A percentile compares a stretch with the other conserved stretches of the same genome.
Conservation (phyloP, 2,329 filamentous ascomycete species). For the Diplodia intermedia region DNA sequence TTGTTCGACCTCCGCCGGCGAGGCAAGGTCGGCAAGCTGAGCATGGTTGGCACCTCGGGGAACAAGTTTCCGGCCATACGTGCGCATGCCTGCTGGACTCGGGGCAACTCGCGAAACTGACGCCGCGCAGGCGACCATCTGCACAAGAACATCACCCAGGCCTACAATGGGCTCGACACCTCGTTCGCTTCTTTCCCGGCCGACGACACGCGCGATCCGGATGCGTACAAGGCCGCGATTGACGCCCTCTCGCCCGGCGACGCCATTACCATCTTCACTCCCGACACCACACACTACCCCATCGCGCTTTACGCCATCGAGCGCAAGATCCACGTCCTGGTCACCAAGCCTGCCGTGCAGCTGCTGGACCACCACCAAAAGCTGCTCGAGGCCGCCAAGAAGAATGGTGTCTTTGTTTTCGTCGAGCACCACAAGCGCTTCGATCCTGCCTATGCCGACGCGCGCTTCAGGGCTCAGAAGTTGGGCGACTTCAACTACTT, state of each 20-base stretch:
- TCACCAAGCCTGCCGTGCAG: slow-evolving; percentile 94
- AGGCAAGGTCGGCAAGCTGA: slow-evolving; percentile 84
- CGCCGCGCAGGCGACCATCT: slow-evolving; percentile 73
- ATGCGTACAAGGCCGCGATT: slow-evolving; percentile 88
- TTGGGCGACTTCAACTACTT: slow-evolving; percentile 98
- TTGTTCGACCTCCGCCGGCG: slow-evolving; percentile 87
- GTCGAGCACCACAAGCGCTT: slow-evolving; percentile 97
- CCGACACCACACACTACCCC: slow-evolving; percentile 89
- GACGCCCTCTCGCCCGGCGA: slow-evolving; percentile 81
- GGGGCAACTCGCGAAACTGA: slow-evolving; percentile 7
- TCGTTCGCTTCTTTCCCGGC: slow-evolving; percentile 83
- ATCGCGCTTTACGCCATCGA: slow-evolving; percentile 93
- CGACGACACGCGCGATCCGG: slow-evolving; percentile 74
- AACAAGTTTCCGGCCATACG: slow-evolving; percentile 91
- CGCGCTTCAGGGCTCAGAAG: slow-evolving; percentile 74
- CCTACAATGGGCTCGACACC: slow-evolving; percentile 88
- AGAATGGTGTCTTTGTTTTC: slow-evolving; percentile 85
- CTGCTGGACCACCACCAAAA: slow-evolving; percentile 78
- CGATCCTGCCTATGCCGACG: slow-evolving; percentile 91
- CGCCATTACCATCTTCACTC: slow-evolving; percentile 95
- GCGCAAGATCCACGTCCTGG: slow-evolving; percentile 84
- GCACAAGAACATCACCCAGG: slow-evolving; percentile 82
- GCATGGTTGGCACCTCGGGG: slow-evolving; percentile 90
- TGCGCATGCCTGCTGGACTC: slow-evolving; percentile 52
- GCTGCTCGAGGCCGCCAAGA: slow-evolving; percentile 73